Evolutionary conservation across 805 yeast genomes (phyloP).

Genomic region (Sugiyamaella marilandica): DNA sequence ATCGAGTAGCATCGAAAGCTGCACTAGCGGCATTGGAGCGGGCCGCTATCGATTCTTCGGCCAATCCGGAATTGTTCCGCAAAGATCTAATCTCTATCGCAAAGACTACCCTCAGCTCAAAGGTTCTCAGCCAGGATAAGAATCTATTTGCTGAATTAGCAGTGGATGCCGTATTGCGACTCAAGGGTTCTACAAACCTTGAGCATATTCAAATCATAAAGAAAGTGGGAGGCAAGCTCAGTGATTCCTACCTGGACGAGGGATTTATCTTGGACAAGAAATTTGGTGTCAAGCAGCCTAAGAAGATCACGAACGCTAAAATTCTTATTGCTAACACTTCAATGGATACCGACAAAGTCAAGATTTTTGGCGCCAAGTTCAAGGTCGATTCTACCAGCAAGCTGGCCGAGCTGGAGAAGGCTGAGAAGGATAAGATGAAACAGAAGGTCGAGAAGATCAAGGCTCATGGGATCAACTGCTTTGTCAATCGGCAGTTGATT

Average conservation of each 20-base stretch:
- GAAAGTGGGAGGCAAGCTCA: slow-evolving; percentile 85
- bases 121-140: slow-evolving; percentile 91
- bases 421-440: slow-evolving; percentile 92
- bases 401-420: slow-evolving; percentile 88
- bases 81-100: slow-evolving; percentile 82
- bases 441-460: slow-evolving; percentile 82
- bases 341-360: slow-evolving; percentile 91
- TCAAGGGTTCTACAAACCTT: slow-evolving; percentile 80
- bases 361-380: slow-evolving; percentile 95
- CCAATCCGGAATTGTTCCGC: slow-evolving; percentile 55
- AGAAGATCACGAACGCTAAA: slow-evolving; percentile 71
- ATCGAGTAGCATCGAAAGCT: slow-evolving; percentile 79
- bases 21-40: slow-evolving; percentile 76
- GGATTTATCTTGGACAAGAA: slow-evolving; percentile 89
- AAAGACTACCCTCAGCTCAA: slow-evolving; percentile 87
- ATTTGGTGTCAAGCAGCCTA: slow-evolving; percentile 94
- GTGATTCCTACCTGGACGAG: slow-evolving; percentile 91
- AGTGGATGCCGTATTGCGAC: slow-evolving; percentile 86
- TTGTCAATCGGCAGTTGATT: slow-evolving; percentile 92
- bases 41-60: slow-evolving; percentile 69
- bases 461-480: slow-evolving; percentile 79
- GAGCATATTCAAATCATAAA: slow-evolving; percentile 92
- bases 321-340: slow-evolving; percentile 93
- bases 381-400: slow-evolving; percentile 93
- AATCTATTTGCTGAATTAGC: slow-evolving; percentile 84